phyloP scores from a whole-genome alignment of 140 eudicot species.

The Flaveria floridana region DNA sequence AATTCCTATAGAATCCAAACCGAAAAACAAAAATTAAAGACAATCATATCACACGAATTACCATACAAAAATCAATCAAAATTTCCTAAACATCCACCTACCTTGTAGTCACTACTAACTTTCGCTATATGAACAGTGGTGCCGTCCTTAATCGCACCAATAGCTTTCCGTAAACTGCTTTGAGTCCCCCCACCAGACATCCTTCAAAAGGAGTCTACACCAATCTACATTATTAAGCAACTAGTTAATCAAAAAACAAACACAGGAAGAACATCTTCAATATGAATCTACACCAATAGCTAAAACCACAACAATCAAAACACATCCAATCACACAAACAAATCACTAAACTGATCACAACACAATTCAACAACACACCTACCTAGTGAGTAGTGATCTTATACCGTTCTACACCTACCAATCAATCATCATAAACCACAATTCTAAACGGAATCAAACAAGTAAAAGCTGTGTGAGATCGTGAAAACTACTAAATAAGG shows the following conservation, averaged over 20 bases:
- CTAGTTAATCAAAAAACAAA: not conserved
- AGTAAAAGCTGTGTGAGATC: not conserved
- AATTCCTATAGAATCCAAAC: slow-evolving; percentile 50
- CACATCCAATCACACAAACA: not conserved
- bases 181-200: slow-evolving; percentile 87
- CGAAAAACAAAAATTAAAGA: not conserved
- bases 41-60: not conserved
- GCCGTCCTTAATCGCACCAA: slow-evolving; percentile 94
- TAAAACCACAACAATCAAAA: not conserved
- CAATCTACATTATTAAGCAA: slow-evolving; percentile 10
- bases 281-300: not conserved
- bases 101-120: slow-evolving; percentile 94
- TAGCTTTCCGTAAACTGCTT: slow-evolving; percentile 74
- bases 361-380: not conserved
- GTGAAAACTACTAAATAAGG: slow-evolving; percentile 11
- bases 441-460: not conserved
- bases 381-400: too few relatives aligned
- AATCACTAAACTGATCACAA: slow-evolving; percentile 9
- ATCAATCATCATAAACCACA: slow-evolving; percentile 6
- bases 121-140: slow-evolving; percentile 92
- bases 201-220: slow-evolving; percentile 15
- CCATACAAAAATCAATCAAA: not conserved
- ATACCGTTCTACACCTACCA: not conserved
- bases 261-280: not conserved
- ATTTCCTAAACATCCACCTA: slow-evolving; percentile 19